phyloP scores from a whole-genome alignment of 148 eudicot genomes.

The Polygonum maritimum region DNA sequence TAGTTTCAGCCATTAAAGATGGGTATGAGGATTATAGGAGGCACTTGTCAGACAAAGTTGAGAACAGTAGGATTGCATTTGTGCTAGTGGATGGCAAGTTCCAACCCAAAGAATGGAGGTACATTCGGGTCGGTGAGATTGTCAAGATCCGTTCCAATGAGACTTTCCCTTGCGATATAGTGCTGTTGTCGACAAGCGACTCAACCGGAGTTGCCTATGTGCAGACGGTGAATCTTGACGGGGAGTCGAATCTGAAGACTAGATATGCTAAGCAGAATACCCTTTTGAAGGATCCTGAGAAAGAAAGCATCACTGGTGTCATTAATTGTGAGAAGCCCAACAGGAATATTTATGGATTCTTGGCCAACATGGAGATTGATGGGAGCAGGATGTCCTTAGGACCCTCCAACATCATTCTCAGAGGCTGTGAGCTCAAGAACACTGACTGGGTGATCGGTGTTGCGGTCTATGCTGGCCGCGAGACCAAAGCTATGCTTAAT shows the following conservation, averaged over 20 bases:
- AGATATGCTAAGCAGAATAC: conserved; percentile 97
- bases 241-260: conserved; percentile 92
- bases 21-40: conserved; percentile 91
- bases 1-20: conserved; percentile 89
- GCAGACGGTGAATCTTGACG: conserved; percentile 92
- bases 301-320: conserved; percentile 56
- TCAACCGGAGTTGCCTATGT: conserved; percentile 94
- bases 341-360: conserved; percentile 92
- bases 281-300: conserved; percentile 45
- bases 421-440: conserved; percentile 97
- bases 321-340: conserved; percentile 95
- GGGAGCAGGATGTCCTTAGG: conserved; percentile 87
- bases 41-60: conserved; percentile 67
- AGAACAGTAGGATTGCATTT: conserved; percentile 64
- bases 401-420: conserved; percentile 86
- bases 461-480: conserved; percentile 81
- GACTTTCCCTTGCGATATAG: conserved; percentile 90
- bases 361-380: conserved; percentile 78
- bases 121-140: conserved; percentile 80
- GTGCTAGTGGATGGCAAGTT: conserved; percentile 53
- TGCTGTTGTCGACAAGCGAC: conserved; percentile 88
- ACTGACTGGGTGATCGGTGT: conserved; percentile 88
- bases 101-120: conserved; percentile 69
- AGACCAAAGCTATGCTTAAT: conserved; percentile 98
- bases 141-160: conserved; percentile 62